Base-by-base conservation (phyloP, 257 asterid genomes). In the Oldenlandia corymbosa region DNA sequence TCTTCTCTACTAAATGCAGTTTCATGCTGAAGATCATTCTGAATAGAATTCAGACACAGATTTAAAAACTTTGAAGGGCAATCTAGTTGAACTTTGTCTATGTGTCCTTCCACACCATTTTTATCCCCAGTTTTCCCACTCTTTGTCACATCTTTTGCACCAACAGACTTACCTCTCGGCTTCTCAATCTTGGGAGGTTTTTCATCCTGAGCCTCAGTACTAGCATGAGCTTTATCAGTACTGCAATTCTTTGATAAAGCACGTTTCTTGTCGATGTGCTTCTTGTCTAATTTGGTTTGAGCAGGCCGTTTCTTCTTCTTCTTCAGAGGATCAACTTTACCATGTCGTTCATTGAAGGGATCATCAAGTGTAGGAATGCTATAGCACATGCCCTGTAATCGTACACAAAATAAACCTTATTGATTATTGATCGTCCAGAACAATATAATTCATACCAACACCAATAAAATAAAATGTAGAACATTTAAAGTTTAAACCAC, bases 331-430 rank as follows among this genome's bases (percentile, higher is more conserved):
- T 73, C 87, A 6, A 67, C 37, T 65, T 79, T 81, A 26, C 83
- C 86, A 53, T 52, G 70, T 60, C 66, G 76, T 21, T 93, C 97
- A 67, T 90, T 93, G 73, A 73, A 90, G 32, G 99, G 97, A 72
- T 93, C 88, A 63, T 85, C 96, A 7, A 72, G 74, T 7, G 92
- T 80, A 48, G 97, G 99, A 68, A 93, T 85, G 76, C 88, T 90
- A 76, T 71, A 93, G 75, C 97, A 93, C 99, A 93, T 93, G 17
- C 99, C 92, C 97, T 93, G 82, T 61, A 66, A 58, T 74, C 42
- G 59, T 37, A 62, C 46, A 64, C 28, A n/a, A n/a, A n/a, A 46
- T 26, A 57, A 32, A 16, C 60, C 42, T 17, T 3, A 34, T 13
- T 7, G 9, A 51, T 59, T 46, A 74, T 58, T 52, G 41, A 49